Conservation (phyloP, 1,284 basidiomycete species). For the Neonothopanus nambi region DNA sequence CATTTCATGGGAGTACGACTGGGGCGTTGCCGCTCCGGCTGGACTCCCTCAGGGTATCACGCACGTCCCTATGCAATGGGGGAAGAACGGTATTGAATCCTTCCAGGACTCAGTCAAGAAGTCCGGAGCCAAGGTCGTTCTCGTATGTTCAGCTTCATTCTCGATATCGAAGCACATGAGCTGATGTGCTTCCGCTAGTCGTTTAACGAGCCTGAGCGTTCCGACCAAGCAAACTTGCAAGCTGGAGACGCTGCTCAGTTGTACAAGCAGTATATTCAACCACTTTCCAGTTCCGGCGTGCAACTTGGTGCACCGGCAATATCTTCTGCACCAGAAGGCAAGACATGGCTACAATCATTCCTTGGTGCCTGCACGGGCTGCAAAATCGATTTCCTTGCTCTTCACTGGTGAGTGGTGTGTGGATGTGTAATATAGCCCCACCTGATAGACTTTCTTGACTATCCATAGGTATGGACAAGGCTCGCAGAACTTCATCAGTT, state of each 20-base stretch:
- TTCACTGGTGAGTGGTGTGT: conserved; percentile 11
- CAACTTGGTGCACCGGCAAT: conserved; percentile 14
- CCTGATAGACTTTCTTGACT: neutral
- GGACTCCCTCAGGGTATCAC: conserved; percentile 7
- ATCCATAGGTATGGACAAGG: conserved; percentile 14
- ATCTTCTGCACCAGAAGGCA: conserved; percentile 10
- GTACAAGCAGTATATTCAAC: conserved; percentile 13
- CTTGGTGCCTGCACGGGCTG: conserved; percentile 11
- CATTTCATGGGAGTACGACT: conserved; percentile 16
- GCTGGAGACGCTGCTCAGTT: conserved; percentile 8
- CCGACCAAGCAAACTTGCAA: conserved; percentile 10
- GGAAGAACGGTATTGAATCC: conserved; percentile 1
- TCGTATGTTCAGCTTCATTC: conserved; percentile 5
- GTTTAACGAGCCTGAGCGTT: conserved; percentile 15
- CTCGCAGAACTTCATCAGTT: conserved; percentile 10
- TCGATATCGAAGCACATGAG: neutral
- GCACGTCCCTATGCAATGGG: conserved; percentile 17
- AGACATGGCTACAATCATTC: conserved; percentile 11
- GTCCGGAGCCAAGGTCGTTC: conserved; percentile 5
- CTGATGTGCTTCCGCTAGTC: conserved; percentile 1
- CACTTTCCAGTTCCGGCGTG: conserved; percentile 8
- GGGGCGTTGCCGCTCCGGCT: conserved; percentile 3
- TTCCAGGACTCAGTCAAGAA: conserved; percentile 1
- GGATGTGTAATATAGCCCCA: neutral
- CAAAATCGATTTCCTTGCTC: conserved; percentile 12